Evolutionary conservation across 768 basidiomycete species (phyloP), one percentile per base, ranked within the genome.

Genomic region (Pleurotus platypus): DNA sequence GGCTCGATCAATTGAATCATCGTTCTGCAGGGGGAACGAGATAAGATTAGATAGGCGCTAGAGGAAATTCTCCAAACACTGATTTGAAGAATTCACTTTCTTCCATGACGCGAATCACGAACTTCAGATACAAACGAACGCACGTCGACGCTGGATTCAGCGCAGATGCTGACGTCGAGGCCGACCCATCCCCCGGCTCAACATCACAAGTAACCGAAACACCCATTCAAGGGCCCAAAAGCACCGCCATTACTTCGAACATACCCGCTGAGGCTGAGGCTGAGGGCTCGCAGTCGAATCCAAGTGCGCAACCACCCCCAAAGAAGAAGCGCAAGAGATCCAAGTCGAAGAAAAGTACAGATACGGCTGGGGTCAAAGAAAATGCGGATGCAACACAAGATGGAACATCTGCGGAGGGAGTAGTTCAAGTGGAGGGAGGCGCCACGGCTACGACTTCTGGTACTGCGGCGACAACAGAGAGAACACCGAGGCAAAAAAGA

Each of bases 21-120:
- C 30, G 30, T 1, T 35, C 11, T 9, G 9, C 8, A 30, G 8
- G 30, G 30, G 8, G 9, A 9, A 8, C 30, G 30, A 30, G 30
- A 30, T 30, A 30, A 30, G 30, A 30, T 30, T 8, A 35, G 30
- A 35, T 35, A 35, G 30, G 30, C 30, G 9, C 30, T 11, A 35
- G 30, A 35, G 30, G 30, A 35, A 35, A 35, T 35, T 35, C 30
- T 35, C 30, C 30, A 35, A 9, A 11, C 30, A 8, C 30, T 35
- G 24, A 24, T 24, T 24, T 24, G 24, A 24, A 24, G 24, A 24
- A 4, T 24, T 24, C 20, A 15, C 9, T 43, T 49, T 40, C 20
- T n/a, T 57, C 49, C 61, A 91, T 92, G 90, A 90, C 90, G 12
- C 82, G 90, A 43, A 73, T 85, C 57, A 90, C 90, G 7, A 85